Percentiles rank a stretch among this genome's conserved stretches.
phyloP scores from a whole-genome alignment of 169 alveolate genomes.

The Eimeria zaria region DNA sequence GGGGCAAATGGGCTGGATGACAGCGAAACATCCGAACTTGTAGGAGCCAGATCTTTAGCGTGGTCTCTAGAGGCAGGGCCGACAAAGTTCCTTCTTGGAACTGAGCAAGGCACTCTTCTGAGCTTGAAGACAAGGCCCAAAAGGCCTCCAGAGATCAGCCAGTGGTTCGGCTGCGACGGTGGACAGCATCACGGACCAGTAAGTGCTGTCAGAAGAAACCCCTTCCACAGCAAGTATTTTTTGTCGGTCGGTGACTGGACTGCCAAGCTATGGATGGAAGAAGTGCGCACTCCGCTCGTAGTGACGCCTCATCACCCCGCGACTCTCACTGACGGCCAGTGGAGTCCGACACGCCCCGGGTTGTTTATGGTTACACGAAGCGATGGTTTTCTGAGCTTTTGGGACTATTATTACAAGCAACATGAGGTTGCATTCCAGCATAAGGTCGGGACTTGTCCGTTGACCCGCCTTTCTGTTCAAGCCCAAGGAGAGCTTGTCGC shows the following conservation, averaged over 20 bases:
- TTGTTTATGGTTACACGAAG: conserved; percentile 90
- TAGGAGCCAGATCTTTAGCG: conserved; percentile 96
- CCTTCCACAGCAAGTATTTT: conserved; percentile 95
- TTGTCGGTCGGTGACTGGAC: conserved; percentile 98
- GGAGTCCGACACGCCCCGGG: conserved; percentile 97
- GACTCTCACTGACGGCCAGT: conserved; percentile 93
- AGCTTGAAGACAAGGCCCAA: conserved; percentile 96
- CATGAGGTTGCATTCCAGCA: conserved; percentile 96
- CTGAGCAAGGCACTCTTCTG: conserved; percentile 96
- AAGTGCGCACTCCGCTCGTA: conserved; percentile 96
- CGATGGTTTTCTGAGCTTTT: conserved; percentile 95
- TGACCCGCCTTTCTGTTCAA: conserved; percentile 52
- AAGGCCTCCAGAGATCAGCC: conserved; percentile 86
- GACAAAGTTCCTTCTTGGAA: conserved; percentile 95
- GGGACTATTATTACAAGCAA: conserved; percentile 96
- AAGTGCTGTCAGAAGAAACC: conserved; percentile 93
- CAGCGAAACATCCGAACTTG: conserved; percentile 59
- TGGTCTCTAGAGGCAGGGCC: conserved; percentile 97
- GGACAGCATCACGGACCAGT: conserved; percentile 97
- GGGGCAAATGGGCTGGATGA: conserved; percentile 66
- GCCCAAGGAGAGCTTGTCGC: conserved; percentile 92
- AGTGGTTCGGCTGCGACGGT: conserved; percentile 80
- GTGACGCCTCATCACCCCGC: conserved; percentile 95
- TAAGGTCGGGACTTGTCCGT: conserved; percentile 91
- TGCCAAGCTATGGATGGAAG: conserved; percentile 96